phyloP scores from a whole-genome alignment of 1,284 basidiomycete genomes.

The Volvariella surrecta region DNA sequence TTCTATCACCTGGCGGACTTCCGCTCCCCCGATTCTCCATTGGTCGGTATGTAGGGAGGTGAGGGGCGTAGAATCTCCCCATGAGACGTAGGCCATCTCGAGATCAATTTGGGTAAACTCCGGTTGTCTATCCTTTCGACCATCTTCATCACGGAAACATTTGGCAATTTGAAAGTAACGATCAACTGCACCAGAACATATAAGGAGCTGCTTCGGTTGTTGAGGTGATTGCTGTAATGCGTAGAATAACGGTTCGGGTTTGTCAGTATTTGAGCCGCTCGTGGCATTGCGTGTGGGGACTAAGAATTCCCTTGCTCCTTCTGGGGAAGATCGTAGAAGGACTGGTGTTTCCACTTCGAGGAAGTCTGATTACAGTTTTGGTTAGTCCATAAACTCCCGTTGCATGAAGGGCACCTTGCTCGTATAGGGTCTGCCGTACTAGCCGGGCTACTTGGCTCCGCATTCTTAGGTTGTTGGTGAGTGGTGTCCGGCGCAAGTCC shows the following conservation, averaged over 20 bases:
- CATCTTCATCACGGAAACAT: constrained; percentile 95
- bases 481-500: constrained; percentile 70
- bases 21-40: constrained; percentile 81
- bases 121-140: constrained; percentile 89
- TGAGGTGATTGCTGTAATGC: constrained; percentile 93
- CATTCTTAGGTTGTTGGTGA: constrained; percentile 74
- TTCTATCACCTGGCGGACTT: constrained; percentile 76
- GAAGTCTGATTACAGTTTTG: constrained; percentile 49
- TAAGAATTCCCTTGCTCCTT: constrained; percentile 91
- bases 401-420: constrained; percentile 43
- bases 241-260: constrained; percentile 62
- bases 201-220: constrained; percentile 91
- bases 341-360: constrained; percentile 91
- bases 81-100: constrained; percentile 93
- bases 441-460: constrained; percentile 77
- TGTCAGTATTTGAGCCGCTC: constrained; percentile 6
- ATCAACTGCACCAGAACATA: constrained; percentile 86
- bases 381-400: constrained; percentile 3
- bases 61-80: constrained; percentile 34
- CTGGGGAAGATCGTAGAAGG: constrained; percentile 87
- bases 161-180: constrained; percentile 89
- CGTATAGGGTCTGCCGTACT: constrained; percentile 67
- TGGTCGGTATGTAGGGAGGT: constrained; percentile 18
- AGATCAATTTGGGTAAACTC: constrained; percentile 97
- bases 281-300: constrained; percentile 67